Conservation (phyloP, 2,329 filamentous ascomycete species). For the Fusarium brachygibbosum region DNA sequence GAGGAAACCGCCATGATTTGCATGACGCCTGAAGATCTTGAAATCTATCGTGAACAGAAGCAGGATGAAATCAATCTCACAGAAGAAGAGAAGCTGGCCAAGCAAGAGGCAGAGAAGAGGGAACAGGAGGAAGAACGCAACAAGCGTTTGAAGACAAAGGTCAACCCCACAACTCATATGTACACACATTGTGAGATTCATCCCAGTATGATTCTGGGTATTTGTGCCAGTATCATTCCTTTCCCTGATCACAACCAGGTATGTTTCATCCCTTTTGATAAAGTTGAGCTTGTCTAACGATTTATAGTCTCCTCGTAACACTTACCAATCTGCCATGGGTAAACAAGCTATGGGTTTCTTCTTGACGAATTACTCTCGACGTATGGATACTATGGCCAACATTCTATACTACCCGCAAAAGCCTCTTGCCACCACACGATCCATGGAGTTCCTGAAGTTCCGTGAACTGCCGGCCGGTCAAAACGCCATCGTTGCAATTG, state of each 20-base stretch:
- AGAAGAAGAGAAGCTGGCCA: conserved; percentile 25
- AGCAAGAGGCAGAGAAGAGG: conserved; percentile 60
- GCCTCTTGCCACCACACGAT: conserved; percentile 92
- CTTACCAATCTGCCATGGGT: conserved; percentile 99
- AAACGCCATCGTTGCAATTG: conserved; percentile 98
- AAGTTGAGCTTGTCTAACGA: conserved; percentile 11
- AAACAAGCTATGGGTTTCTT: conserved; percentile 99
- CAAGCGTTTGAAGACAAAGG: conserved; percentile 86
- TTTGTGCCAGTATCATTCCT: conserved; percentile 98
- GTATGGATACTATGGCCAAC: conserved; percentile 99
- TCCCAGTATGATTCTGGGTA: conserved; percentile 97
- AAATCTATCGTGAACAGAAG: conserved; percentile 79
- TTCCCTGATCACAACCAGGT: conserved; percentile 98
- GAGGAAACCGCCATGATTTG: conserved; percentile 99
- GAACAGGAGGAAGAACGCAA: conserved; percentile 74
- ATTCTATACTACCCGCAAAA: conserved; percentile 99
- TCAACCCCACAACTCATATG: conserved; percentile 88
- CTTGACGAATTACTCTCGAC: conserved; percentile 94
- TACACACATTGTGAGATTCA: conserved; percentile 99
- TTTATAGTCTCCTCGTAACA: conserved; percentile 90
- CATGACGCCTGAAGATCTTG: conserved; percentile 97
- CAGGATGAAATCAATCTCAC: conserved; percentile 65
- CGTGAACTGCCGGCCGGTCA: conserved; percentile 95
- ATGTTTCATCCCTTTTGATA: conserved; percentile 52
- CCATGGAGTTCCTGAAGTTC: conserved; percentile 99